These are phyloP conservation scores for Actinomortierella wolfii DNA, from an alignment of 371 early-diverging fungal species.

Conservation along the genomic window DNA sequence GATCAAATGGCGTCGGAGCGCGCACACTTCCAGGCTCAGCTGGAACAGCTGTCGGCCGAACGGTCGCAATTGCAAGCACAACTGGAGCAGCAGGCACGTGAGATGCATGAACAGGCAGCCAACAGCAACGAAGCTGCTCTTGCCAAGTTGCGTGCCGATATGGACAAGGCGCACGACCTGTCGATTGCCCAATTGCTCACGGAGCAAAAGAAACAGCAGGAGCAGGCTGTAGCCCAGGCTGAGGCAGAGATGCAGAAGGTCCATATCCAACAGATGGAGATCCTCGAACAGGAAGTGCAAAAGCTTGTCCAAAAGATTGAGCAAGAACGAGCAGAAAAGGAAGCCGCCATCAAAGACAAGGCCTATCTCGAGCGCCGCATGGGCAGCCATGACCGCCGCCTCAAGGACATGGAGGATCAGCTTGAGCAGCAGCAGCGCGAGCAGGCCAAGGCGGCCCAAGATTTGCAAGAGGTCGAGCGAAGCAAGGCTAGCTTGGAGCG, in stretches of 20 bases:
- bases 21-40: slow-evolving; percentile 9
- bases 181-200: too few relatives aligned
- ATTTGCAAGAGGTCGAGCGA: slow-evolving; percentile 37
- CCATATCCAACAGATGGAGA: slow-evolving; percentile 10
- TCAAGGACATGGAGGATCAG: slow-evolving; percentile 29
- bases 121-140: too few relatives aligned
- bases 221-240: slow-evolving; percentile 18
- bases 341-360: slow-evolving; percentile 37
- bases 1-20: slow-evolving; percentile 30
- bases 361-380: slow-evolving; percentile 33
- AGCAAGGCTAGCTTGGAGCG: slow-evolving; percentile 33
- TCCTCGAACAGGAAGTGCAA: slow-evolving; percentile 23
- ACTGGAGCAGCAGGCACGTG: slow-evolving; percentile 32
- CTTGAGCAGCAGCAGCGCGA: slow-evolving; percentile 34
- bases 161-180: too few relatives aligned
- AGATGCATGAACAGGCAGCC: slow-evolving; percentile 14
- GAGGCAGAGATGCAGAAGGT: slow-evolving; percentile 14
- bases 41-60: slow-evolving; percentile 14
- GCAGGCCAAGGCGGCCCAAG: slow-evolving; percentile 37
- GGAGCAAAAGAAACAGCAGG: slow-evolving; percentile 13
- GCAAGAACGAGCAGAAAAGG: slow-evolving; percentile 34
- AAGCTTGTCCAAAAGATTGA: slow-evolving; percentile 22
- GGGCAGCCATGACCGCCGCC: slow-evolving; percentile 40
- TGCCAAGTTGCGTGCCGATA: too few relatives aligned
- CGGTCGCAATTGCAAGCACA: slow-evolving; percentile 10